Percentiles rank a stretch among this genome's conserved stretches.
phyloP scores from a whole-genome alignment of 163 green algal species.

The Chloroidium sp. region DNA sequence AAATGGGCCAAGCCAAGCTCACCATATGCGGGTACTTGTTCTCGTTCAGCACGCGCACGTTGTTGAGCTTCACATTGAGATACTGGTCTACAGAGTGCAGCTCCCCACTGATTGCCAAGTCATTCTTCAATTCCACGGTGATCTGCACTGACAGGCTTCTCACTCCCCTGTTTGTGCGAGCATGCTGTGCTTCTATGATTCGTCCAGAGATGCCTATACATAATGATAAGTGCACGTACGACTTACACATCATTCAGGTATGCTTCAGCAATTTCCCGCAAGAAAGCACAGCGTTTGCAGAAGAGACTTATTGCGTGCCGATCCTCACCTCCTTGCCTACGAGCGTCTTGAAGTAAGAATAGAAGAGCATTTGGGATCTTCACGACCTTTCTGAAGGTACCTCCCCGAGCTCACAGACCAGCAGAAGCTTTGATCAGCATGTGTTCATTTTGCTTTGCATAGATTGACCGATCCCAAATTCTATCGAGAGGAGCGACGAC shows the following conservation, averaged over 20 bases:
- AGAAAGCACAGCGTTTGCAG: neutral
- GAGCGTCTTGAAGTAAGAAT: conserved; percentile 94
- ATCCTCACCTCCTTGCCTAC: conserved; percentile 80
- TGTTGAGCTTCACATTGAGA: conserved; percentile 97
- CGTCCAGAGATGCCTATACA: too few species aligned
- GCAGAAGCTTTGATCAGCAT: too few species aligned
- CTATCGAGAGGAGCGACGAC: too few species aligned
- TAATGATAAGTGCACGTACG: too few species aligned
- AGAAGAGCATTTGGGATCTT: conserved; percentile 76
- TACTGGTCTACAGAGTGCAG: conserved; percentile 99
- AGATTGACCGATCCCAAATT: too few species aligned
- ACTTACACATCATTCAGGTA: too few species aligned
- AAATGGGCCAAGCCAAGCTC: neutral
- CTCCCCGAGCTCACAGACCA: too few species aligned
- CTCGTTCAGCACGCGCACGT: conserved; percentile 80
- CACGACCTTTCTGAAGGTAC: too few species aligned
- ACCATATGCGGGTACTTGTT: conserved; percentile 96
- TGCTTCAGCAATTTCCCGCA: neutral
- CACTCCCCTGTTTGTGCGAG: too few species aligned
- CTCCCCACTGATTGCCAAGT: conserved; percentile 86
- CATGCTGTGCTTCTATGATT: too few species aligned
- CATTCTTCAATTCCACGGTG: conserved; percentile 99
- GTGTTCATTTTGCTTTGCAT: too few species aligned
- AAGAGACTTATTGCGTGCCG: neutral
- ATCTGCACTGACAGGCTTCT: conserved; percentile 47